Percentiles rank a stretch among this genome's conserved stretches.
These are phyloP conservation scores for Thozetella sp. DNA, from an alignment of 495 filamentous ascomycete genomes.

Conservation along the genomic window DNA sequence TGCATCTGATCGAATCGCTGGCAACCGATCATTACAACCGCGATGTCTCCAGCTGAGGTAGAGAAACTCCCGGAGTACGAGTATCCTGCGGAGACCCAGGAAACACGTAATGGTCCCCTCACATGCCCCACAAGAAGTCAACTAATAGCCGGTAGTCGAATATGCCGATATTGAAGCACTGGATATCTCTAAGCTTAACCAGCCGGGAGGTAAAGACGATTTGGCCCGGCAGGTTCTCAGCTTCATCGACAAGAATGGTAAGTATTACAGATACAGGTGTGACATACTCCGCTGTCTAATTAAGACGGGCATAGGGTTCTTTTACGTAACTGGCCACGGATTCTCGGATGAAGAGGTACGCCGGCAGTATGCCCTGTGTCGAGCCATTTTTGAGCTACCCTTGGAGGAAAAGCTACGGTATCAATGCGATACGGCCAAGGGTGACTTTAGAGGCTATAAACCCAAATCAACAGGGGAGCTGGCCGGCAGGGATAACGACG, in stretches of 20 bases:
- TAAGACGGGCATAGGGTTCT: constrained; percentile 51
- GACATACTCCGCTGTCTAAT: too few species aligned
- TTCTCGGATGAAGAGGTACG: constrained; percentile 57
- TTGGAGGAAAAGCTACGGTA: constrained; percentile 59
- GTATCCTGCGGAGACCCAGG: too few species aligned
- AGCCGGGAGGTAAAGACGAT: constrained; percentile 51
- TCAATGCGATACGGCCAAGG: constrained; percentile 42
- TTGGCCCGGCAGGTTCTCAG: constrained; percentile 51
- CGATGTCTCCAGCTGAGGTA: too few species aligned
- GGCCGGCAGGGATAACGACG: constrained; percentile 48
- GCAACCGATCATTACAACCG: too few species aligned
- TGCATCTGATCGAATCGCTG: too few species aligned
- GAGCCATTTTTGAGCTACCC: constrained; percentile 54
- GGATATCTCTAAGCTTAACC: constrained; percentile 49
- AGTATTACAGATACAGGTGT: not conserved
- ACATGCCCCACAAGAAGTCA: too few species aligned
- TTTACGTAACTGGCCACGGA: constrained; percentile 58
- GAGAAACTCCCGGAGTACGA: too few species aligned
- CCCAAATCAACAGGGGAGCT: constrained; percentile 28
- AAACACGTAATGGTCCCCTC: too few species aligned
- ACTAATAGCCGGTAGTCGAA: too few species aligned
- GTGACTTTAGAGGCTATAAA: constrained; percentile 47
- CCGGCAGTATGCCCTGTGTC: constrained; percentile 56
- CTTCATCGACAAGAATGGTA: constrained; percentile 32
- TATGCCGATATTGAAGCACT: constrained; percentile 44